Conservation (phyloP, 345 rosid genomes). For the Toxicodendron radicans region DNA sequence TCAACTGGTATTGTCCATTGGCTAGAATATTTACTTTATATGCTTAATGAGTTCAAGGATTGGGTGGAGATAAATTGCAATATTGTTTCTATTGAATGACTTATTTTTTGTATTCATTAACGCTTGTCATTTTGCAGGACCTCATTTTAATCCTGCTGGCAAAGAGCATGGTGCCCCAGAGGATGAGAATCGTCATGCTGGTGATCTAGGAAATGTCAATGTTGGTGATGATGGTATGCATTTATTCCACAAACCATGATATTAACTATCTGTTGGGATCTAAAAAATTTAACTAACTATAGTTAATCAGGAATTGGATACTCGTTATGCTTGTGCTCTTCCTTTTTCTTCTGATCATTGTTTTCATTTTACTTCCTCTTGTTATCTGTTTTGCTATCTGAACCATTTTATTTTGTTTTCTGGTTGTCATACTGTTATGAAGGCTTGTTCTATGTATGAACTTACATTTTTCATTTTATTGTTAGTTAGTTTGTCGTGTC, state of each 20-base stretch:
- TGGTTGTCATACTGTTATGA: neutral
- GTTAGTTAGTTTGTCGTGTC: neutral
- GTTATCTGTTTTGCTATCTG: neutral
- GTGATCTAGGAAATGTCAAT: slow-evolving; percentile 79
- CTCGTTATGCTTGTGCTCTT: too few species aligned
- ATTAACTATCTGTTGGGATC: neutral
- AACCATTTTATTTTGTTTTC: neutral
- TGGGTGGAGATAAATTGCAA: too few species aligned
- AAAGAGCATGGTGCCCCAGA: slow-evolving; percentile 93
- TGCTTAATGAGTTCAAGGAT: too few species aligned
- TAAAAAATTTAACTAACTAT: too few species aligned
- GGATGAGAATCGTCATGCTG: slow-evolving; percentile 90
- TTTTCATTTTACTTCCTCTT: neutral
- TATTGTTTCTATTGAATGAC: neutral
- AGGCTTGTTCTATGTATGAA: neutral
- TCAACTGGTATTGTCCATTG: slow-evolving; percentile 66
- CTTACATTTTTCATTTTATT: neutral
- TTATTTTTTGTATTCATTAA: neutral
- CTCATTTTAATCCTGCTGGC: slow-evolving; percentile 79
- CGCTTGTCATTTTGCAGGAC: slow-evolving; percentile 49
- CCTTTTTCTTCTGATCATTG: too few species aligned
- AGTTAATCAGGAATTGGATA: too few species aligned
- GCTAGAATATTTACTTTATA: neutral
- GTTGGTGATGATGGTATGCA: slow-evolving; percentile 79
- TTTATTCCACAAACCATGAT: neutral